phyloP scores from a whole-genome alignment of 345 rosid species.

The Theobroma cacao region DNA sequence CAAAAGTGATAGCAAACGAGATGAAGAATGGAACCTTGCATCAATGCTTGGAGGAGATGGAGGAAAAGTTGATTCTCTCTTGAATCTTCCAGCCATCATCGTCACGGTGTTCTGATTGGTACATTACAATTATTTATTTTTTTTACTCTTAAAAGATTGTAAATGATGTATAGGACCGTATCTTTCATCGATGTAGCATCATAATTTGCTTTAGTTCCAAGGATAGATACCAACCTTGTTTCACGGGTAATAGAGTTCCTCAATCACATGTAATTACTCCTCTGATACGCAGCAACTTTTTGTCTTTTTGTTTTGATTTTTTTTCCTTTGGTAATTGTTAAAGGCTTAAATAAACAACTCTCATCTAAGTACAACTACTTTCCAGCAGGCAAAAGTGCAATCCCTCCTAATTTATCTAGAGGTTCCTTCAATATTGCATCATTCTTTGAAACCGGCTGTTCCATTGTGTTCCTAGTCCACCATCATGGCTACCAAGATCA shows the following conservation, averaged over 20 bases:
- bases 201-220: not conserved
- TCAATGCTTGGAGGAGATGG: constrained; percentile 1
- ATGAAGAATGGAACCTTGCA: constrained; percentile 14
- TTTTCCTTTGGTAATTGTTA: not conserved
- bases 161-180: not conserved
- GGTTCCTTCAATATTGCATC: constrained; percentile 13
- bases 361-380: constrained; percentile 20
- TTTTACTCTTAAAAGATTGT: not conserved
- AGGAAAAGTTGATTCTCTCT: constrained; percentile 18
- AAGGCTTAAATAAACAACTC: not conserved
- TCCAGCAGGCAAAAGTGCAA: constrained; percentile 26
- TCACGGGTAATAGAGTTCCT: constrained; percentile 31
- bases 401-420: constrained; percentile 11
- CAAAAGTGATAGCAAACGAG: not conserved
- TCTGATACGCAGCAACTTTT: constrained; percentile 22
- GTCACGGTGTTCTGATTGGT: constrained; percentile 8
- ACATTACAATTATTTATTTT: not conserved
- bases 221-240: constrained; percentile 36
- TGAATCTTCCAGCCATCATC: constrained; percentile 14
- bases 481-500: constrained; percentile 74
- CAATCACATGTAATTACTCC: constrained; percentile 32
- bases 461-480: constrained; percentile 19
- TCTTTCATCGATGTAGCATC: not conserved
- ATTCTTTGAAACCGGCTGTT: not conserved
- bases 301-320: constrained; percentile 4